phyloP scores from a whole-genome alignment of 495 filamentous ascomycete genomes.

The Penicillium angulare region DNA sequence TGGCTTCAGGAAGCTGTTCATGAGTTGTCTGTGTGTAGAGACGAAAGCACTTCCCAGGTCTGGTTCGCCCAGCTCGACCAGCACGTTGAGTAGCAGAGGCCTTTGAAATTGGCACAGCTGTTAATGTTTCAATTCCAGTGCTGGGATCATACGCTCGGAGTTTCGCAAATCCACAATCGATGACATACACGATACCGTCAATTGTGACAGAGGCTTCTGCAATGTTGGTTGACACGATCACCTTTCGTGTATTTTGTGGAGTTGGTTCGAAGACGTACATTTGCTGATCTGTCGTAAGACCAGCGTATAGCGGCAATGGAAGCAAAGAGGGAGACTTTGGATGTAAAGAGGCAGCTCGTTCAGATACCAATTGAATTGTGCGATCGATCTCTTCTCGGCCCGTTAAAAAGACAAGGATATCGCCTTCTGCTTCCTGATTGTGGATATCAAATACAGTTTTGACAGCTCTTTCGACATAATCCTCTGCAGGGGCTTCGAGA shows the following conservation, averaged over 20 bases:
- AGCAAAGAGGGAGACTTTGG: conserved; percentile 66
- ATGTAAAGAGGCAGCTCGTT: conserved; percentile 74
- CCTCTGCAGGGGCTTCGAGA: conserved; percentile 73
- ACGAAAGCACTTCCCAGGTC: conserved; percentile 91
- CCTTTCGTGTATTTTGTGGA: conserved; percentile 82
- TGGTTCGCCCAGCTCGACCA: conserved; percentile 88
- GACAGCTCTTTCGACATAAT: conserved; percentile 85
- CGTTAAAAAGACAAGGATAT: conserved; percentile 89
- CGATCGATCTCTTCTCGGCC: conserved; percentile 92
- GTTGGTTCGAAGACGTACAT: conserved; percentile 89
- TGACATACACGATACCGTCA: conserved; percentile 86
- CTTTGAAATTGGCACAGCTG: conserved; percentile 84
- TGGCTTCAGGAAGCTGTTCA: conserved; percentile 67
- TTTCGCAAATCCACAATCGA: conserved; percentile 93
- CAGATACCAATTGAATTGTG: conserved; percentile 72
- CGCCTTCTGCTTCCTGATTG: conserved; percentile 76
- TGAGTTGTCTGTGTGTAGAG: conserved; percentile 83
- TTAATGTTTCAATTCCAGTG: conserved; percentile 89
- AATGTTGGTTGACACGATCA: conserved; percentile 94
- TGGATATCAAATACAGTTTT: conserved; percentile 94
- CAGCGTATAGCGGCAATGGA: conserved; percentile 84
- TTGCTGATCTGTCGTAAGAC: conserved; percentile 84
- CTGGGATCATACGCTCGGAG: conserved; percentile 81
- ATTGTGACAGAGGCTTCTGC: conserved; percentile 95
- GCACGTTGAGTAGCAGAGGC: conserved; percentile 91